Conservation (phyloP, 2,329 filamentous ascomycete genomes). For the Myotisia sp. region DNA sequence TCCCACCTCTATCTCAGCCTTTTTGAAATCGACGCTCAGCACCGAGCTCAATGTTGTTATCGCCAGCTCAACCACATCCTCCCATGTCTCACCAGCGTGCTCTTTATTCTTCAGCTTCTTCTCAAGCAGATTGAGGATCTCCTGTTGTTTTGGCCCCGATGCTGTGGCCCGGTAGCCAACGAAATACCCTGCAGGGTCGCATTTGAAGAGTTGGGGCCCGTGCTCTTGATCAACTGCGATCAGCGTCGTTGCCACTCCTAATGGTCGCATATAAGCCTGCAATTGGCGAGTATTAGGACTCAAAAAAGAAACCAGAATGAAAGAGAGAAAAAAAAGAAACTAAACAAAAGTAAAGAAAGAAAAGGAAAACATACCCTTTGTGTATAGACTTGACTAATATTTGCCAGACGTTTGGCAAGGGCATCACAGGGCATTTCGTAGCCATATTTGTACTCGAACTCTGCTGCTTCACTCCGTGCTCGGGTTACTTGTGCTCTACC, state of each 20-base stretch:
- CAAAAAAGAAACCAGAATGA: constrained; percentile 5
- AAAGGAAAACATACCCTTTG: constrained; percentile 56
- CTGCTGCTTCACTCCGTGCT: constrained; percentile 86
- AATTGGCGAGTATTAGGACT: constrained; percentile 3
- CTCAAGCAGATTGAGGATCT: constrained; percentile 95
- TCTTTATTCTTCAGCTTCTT: constrained; percentile 99
- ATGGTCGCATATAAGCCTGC: constrained; percentile 91
- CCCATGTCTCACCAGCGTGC: constrained; percentile 77
- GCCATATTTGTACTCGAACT: constrained; percentile 96
- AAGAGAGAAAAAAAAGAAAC: constrained; percentile 18
- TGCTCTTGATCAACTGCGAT: constrained; percentile 86
- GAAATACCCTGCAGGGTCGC: constrained; percentile 94
- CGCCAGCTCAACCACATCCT: constrained; percentile 92
- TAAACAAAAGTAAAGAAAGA: constrained; percentile 6
- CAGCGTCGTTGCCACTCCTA: constrained; percentile 88
- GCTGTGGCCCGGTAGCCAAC: constrained; percentile 97
- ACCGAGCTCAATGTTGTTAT: constrained; percentile 93
- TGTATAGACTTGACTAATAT: constrained; percentile 98
- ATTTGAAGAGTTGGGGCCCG: constrained; percentile 94
- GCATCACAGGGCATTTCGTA: constrained; percentile 99
- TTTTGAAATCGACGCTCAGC: constrained; percentile 98
- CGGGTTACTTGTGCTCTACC: constrained; percentile 84
- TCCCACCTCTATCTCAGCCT: constrained; percentile 94
- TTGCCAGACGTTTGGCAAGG: constrained; percentile 88
- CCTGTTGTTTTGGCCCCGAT: constrained; percentile 94